Evolutionary conservation across 495 filamentous ascomycete genomes (phyloP).

Genomic region (Lophium mytilinum): DNA sequence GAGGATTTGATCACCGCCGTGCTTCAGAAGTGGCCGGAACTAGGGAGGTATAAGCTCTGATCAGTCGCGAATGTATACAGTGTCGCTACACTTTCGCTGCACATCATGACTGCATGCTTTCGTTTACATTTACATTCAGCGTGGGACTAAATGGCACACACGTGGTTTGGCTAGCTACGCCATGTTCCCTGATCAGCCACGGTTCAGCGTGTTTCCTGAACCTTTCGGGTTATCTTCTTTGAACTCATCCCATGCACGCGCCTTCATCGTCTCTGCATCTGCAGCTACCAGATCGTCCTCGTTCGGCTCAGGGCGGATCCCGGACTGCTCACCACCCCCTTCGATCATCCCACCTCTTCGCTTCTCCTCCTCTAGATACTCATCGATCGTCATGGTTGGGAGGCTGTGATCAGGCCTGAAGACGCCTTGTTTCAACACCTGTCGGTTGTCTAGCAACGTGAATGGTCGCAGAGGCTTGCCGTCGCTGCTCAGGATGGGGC

Average conservation of each 20-base stretch:
- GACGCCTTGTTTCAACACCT: conserved; percentile 71
- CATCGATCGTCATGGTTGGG: conserved; percentile 96
- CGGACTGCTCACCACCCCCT: conserved; percentile 76
- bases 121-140: background rate
- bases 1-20: conserved; percentile 12
- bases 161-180: background rate
- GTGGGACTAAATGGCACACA: background rate
- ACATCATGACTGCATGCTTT: background rate
- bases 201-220: conserved; percentile 37
- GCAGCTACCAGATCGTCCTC: conserved; percentile 82
- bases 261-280: conserved; percentile 87
- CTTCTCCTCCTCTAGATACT: conserved; percentile 90
- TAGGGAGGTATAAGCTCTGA: conserved; percentile 13
- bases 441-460: conserved; percentile 69
- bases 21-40: conserved; percentile 23
- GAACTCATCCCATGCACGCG: conserved; percentile 91
- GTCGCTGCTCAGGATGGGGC: conserved; percentile 69
- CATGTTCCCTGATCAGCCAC: conserved; percentile 25
- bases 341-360: conserved; percentile 82
- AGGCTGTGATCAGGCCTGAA: conserved; percentile 87
- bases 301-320: conserved; percentile 61
- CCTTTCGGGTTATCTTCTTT: conserved; percentile 75
- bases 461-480: conserved; percentile 91
- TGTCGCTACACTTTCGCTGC: too few relatives aligned
- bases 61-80: background rate